These are phyloP conservation scores for Bonnemaisonia californica DNA, from an alignment of 31 red algal genomes.

Conservation along the genomic window DNA sequence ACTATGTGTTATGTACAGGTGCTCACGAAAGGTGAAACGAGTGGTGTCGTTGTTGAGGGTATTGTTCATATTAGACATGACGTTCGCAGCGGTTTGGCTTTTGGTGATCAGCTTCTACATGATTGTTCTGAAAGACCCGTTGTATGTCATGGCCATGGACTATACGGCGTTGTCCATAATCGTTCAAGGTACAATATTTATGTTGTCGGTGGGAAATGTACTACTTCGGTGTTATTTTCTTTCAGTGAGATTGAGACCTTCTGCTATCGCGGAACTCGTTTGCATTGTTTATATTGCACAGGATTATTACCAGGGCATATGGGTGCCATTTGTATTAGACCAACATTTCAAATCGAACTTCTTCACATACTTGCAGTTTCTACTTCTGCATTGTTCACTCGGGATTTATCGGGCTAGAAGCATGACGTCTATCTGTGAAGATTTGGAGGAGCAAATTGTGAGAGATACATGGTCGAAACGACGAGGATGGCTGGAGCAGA, in stretches of 20 bases:
- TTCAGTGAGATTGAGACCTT: neutral
- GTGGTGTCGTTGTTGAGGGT: slow-evolving; percentile 46
- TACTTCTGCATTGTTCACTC: slow-evolving; percentile 14
- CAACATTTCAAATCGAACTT: slow-evolving; percentile 20
- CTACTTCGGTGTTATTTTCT: slow-evolving; percentile 40
- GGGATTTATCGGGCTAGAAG: slow-evolving; percentile 49
- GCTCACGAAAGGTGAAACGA: slow-evolving; percentile 13
- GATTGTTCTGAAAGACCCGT: slow-evolving; percentile 27
- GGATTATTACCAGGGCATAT: slow-evolving; percentile 48
- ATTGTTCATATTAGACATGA: slow-evolving; percentile 49
- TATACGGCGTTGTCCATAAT: slow-evolving; percentile 33
- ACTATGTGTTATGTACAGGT: slow-evolving; percentile 18
- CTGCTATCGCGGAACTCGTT: slow-evolving; percentile 30
- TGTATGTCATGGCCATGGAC: slow-evolving; percentile 31
- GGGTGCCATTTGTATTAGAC: slow-evolving; percentile 51
- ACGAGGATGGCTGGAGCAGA: neutral
- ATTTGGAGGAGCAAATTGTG: neutral
- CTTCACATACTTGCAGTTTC: slow-evolving; percentile 34
- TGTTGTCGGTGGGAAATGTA: slow-evolving; percentile 31
- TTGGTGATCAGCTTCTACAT: slow-evolving; percentile 27
- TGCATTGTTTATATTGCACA: slow-evolving; percentile 39
- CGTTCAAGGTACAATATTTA: slow-evolving; percentile 39
- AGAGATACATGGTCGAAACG: neutral
- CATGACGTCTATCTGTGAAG: neutral
- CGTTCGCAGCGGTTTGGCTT: slow-evolving; percentile 38